Conservation (phyloP, 768 basidiomycete genomes). For the Tephrocybe rancida region DNA sequence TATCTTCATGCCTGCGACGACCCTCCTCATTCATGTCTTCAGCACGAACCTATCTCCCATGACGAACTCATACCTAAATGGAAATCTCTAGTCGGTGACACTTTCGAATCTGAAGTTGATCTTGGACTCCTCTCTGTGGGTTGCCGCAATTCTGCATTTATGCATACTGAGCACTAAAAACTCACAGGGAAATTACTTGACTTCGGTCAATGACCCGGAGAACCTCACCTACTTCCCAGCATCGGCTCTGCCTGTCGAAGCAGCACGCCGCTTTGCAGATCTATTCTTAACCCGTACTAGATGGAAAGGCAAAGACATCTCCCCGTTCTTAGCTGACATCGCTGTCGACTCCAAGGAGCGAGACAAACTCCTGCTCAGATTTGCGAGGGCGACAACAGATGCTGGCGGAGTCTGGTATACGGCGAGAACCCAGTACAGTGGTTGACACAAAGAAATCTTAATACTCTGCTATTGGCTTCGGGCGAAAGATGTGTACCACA, state of each 20-base stretch:
- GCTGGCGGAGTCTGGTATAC: slow-evolving; percentile 74
- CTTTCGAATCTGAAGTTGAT: slow-evolving; percentile 64
- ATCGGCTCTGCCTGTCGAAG: slow-evolving; percentile 72
- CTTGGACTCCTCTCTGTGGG: slow-evolving; percentile 71
- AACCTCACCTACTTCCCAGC: slow-evolving; percentile 76
- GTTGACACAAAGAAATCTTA: slow-evolving; percentile 25
- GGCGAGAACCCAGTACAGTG: slow-evolving; percentile 62
- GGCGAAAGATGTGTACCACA: neutral
- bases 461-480: neutral
- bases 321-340: slow-evolving; percentile 81
- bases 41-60: slow-evolving; percentile 65
- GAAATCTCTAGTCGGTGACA: slow-evolving; percentile 77
- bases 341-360: slow-evolving; percentile 84
- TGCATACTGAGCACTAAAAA: neutral
- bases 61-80: slow-evolving; percentile 65
- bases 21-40: neutral
- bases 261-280: slow-evolving; percentile 81
- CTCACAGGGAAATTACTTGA: slow-evolving; percentile 75
- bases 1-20: neutral
- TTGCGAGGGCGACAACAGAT: slow-evolving; percentile 77
- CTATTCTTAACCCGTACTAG: slow-evolving; percentile 80
- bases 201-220: slow-evolving; percentile 34
- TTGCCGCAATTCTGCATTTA: neutral
- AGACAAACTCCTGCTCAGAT: slow-evolving; percentile 87
- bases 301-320: slow-evolving; percentile 82